Percentiles rank a stretch among this genome's conserved stretches.
Conservation (phyloP, 1,284 basidiomycete genomes). For the Rhodotorula sp. region DNA sequence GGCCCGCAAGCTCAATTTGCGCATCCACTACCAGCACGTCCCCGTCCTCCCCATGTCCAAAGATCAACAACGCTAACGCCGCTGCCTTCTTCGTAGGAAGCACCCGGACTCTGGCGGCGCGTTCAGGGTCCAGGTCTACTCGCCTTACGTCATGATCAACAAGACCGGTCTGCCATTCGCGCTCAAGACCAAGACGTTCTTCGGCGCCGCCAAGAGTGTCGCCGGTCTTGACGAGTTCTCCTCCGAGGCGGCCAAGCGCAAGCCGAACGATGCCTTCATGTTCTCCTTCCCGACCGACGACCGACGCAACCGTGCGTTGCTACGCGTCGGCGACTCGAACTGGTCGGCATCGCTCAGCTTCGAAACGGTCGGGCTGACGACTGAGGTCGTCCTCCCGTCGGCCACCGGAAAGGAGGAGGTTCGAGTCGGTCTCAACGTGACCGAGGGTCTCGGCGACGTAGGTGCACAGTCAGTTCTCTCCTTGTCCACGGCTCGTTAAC, state of each 20-base stretch:
- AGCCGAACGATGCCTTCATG: constrained; percentile 55
- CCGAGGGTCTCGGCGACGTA: constrained; percentile 82
- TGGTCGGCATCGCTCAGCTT: constrained; percentile 86
- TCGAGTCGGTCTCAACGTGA: constrained; percentile 87
- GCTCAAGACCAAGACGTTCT: constrained; percentile 70
- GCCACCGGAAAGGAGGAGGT: constrained; percentile 71
- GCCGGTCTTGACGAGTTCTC: constrained; percentile 67
- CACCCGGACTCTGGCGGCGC: constrained; percentile 94
- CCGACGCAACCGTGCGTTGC: constrained; percentile 77
- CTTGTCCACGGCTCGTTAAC: too few relatives aligned
- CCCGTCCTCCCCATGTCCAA: not conserved
- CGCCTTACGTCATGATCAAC: constrained; percentile 89
- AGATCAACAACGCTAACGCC: not conserved
- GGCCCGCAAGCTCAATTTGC: constrained; percentile 76
- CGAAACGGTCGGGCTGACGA: constrained; percentile 88
- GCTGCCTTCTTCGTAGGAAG: constrained; percentile 55
- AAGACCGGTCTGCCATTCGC: constrained; percentile 86
- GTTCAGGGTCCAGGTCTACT: constrained; percentile 95
- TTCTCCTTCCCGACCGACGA: constrained; percentile 78
- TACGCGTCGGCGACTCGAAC: constrained; percentile 78
- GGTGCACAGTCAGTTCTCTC: constrained; percentile 10
- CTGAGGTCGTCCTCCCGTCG: constrained; percentile 73
- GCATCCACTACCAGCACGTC: constrained; percentile 80
- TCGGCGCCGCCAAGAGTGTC: constrained; percentile 72
- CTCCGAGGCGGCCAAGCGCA: constrained; percentile 52